A percentile compares a stretch with the other conserved stretches of the same genome.
These are phyloP conservation scores for Daldinia childiae DNA, from an alignment of 495 filamentous ascomycete genomes.

Conservation along the genomic window DNA sequence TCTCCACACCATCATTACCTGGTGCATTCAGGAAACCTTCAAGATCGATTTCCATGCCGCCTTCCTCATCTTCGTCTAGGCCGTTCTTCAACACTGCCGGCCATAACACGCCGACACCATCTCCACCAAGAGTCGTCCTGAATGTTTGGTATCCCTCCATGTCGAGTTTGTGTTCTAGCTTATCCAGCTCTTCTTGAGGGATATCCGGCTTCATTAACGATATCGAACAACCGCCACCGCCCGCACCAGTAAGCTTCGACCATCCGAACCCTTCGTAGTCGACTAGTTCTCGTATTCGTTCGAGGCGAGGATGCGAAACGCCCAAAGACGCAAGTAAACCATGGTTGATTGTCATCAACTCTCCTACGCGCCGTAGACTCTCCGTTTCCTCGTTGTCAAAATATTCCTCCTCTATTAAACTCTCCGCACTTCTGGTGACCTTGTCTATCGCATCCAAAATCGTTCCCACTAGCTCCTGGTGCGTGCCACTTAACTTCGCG, in stretches of 20 bases:
- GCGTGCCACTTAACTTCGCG: constrained; percentile 69
- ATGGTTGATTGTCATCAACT: constrained; percentile 91
- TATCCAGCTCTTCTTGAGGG: constrained; percentile 58
- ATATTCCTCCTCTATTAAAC: constrained; percentile 70
- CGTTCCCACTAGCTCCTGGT: constrained; percentile 75
- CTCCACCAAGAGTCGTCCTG: constrained; percentile 86
- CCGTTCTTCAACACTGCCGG: constrained; percentile 85
- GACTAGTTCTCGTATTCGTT: constrained; percentile 90
- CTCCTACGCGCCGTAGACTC: constrained; percentile 75
- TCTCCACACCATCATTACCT: constrained; percentile 82
- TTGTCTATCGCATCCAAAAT: constrained; percentile 86
- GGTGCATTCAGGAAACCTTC: constrained; percentile 87
- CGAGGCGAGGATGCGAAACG: constrained; percentile 91
- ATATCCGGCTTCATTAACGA: constrained; percentile 77
- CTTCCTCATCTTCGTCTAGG: constrained; percentile 70
- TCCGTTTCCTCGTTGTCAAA: constrained; percentile 68
- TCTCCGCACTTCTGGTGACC: constrained; percentile 76
- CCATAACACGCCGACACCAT: constrained; percentile 92
- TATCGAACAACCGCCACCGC: constrained; percentile 94
- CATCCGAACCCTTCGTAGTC: constrained; percentile 91
- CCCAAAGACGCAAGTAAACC: constrained; percentile 87
- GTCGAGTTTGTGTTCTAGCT: constrained; percentile 72
- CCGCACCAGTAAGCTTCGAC: constrained; percentile 96
- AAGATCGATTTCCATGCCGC: constrained; percentile 91
- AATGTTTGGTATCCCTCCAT: constrained; percentile 83